A percentile compares a stretch with the other conserved stretches of the same genome.
These are phyloP conservation scores for Cardamine chenopodiifolia DNA, from an alignment of 345 rosid genomes.

Conservation along the genomic window DNA sequence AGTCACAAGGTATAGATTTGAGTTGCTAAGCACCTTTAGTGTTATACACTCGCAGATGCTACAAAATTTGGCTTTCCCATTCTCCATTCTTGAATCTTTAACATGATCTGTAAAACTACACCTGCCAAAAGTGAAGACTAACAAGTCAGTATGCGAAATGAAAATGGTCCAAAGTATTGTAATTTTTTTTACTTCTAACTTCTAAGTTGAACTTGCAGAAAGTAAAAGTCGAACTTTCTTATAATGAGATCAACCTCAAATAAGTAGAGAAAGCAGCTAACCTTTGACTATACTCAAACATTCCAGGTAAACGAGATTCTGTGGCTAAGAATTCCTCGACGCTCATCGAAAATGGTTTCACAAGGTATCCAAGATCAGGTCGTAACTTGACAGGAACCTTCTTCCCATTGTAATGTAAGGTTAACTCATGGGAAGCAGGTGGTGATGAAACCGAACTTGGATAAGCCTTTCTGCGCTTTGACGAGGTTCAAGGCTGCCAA, in stretches of 20 bases:
- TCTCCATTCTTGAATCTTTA: constrained; percentile 57
- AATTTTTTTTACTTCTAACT: no score
- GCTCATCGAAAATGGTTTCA: constrained; percentile 76
- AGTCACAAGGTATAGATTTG: constrained; percentile 74
- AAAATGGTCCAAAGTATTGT: no score
- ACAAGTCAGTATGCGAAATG: neutral
- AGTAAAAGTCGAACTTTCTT: neutral
- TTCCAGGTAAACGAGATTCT: constrained; percentile 80
- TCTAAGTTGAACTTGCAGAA: no score
- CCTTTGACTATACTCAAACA: constrained; percentile 91
- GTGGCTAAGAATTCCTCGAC: constrained; percentile 54
- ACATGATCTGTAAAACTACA: constrained; percentile 75
- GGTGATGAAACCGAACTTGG: constrained; percentile 89
- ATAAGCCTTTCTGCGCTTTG: constrained; percentile 58
- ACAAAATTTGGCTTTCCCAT: constrained; percentile 65
- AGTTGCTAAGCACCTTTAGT: constrained; percentile 76
- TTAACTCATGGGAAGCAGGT: constrained; percentile 79
- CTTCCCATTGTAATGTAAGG: constrained; percentile 57
- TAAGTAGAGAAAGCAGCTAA: constrained; percentile 39
- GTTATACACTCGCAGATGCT: constrained; percentile 73
- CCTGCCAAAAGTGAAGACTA: constrained; percentile 45
- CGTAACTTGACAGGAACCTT: constrained; percentile 76
- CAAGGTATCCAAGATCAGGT: constrained; percentile 96
- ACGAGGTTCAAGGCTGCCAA: constrained; percentile 67
- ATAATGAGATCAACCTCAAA: neutral